Evolutionary conservation across 495 filamentous ascomycete genomes (phyloP).

Genomic region (Staphylotrichum longicolle): DNA sequence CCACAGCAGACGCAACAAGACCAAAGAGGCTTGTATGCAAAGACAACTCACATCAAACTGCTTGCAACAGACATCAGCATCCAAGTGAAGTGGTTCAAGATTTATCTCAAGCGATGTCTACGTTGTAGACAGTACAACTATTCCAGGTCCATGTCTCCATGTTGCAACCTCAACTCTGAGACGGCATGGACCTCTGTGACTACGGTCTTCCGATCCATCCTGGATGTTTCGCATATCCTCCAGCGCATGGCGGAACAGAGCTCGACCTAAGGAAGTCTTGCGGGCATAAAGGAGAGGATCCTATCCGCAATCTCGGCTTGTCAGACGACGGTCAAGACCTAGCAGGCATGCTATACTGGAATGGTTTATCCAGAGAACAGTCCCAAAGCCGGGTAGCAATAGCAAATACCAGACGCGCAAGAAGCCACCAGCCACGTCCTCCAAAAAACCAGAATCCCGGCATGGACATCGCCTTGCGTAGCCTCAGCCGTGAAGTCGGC

Average conservation of each 20-base stretch:
- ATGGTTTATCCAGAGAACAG: neutral
- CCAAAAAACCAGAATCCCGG: slow-evolving; percentile 9
- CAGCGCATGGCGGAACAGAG: neutral
- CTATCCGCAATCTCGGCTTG: slow-evolving; percentile 4
- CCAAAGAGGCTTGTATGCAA: neutral
- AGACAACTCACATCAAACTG: neutral
- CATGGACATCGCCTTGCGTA: slow-evolving; percentile 22
- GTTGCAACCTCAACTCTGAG: neutral
- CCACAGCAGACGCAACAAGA: no score
- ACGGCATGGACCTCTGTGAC: slow-evolving; percentile 7
- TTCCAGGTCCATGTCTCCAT: no score
- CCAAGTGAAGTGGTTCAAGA: no score
- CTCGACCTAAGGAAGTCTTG: neutral
- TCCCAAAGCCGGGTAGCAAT: neutral
- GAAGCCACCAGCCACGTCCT: neutral
- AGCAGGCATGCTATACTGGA: neutral
- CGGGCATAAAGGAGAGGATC: neutral
- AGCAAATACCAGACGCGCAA: neutral
- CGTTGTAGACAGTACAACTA: no score
- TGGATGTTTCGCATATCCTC: neutral
- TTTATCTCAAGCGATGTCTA: no score
- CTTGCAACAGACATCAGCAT: neutral
- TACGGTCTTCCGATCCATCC: neutral
- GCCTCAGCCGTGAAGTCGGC: slow-evolving; percentile 17
- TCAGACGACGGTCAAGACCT: neutral